Evolutionary conservation across 768 basidiomycete species (phyloP), one percentile per base, ranked within the genome.

Genomic region (Clitopilus passeckerianus): DNA sequence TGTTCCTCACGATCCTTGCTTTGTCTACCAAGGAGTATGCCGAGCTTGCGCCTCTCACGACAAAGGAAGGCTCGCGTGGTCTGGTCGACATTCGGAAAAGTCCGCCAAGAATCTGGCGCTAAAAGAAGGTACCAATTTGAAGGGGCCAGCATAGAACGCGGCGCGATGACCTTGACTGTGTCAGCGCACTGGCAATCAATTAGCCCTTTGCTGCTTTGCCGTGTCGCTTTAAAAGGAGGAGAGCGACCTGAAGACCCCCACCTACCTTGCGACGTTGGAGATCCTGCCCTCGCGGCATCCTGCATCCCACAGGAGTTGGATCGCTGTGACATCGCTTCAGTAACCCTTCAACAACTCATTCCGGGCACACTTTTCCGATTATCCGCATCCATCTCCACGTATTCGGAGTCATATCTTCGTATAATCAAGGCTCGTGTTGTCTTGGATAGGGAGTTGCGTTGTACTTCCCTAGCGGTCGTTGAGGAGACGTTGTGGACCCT

Each of bases 401-500:
- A 15, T 50, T 50, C 46, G 18, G 10, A 23, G 50, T 44, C 12
- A 16, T n/a, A n/a, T n/a, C n/a, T n/a, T n/a, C n/a, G n/a, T n/a
- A n/a, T 16, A 53, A 37, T 24, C 12, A 34, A 27, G 7, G 10
- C 15, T 18, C 20, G 12, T 23, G 56, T 22, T 41, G 56, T 16
- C 8, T 34, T 30, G 43, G n/a, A 23, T 14, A 18, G 3, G 35
- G n/a, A 20, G 30, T 41, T 41, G 10, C n/a, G 30, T 34, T 43
- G 27, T 59, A 41, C 33, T n/a, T 18, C 43, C 43, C 43, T 44
- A 20, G 9, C 61, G 9, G 34, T 24, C 33, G 27, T 54, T 53
- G 54, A 63, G 41, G 44, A 22, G 24, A 22, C 53, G 33, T 70
- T 72, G 72, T 72, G 65, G 70, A 70, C 68, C 68, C 66, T 62